Evolutionary conservation across 192 early-diverging fungal genomes (phyloP).

Genomic region (Umbelopsis sp.): DNA sequence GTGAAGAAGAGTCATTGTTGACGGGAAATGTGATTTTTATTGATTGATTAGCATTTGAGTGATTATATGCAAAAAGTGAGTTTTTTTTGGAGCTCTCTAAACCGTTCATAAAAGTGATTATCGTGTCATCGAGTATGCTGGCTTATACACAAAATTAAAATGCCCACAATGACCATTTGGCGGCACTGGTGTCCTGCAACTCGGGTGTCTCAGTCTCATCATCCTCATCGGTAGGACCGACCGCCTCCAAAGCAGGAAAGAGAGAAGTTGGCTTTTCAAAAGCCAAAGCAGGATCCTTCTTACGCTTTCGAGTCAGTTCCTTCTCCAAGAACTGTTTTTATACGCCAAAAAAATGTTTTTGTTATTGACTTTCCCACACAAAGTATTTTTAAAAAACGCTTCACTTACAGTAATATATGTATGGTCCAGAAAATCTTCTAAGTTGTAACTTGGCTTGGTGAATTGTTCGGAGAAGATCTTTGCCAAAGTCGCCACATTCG

Average conservation of each 20-base stretch:
- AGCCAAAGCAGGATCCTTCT: slow-evolving; percentile 64
- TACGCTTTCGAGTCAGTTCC: slow-evolving; percentile 58
- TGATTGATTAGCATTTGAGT: too few species aligned
- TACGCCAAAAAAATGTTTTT: too few species aligned
- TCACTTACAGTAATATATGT: slow-evolving; percentile 66
- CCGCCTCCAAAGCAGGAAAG: slow-evolving; percentile 31
- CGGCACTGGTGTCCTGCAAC: slow-evolving; percentile 5
- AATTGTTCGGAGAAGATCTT: slow-evolving; percentile 88
- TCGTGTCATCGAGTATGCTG: too few species aligned
- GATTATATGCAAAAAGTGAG: too few species aligned
- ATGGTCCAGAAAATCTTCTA: slow-evolving; percentile 98
- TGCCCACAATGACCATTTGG: slow-evolving; percentile 12
- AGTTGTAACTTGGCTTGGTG: slow-evolving; percentile 79
- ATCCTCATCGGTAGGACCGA: slow-evolving; percentile 2
- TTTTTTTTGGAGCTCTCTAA: too few species aligned
- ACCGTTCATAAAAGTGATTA: too few species aligned
- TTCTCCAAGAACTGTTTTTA: slow-evolving; percentile 61
- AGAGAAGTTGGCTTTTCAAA: slow-evolving; percentile 56
- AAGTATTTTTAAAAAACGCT: too few species aligned
- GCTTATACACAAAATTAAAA: neutral
- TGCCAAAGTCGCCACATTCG: slow-evolving; percentile 83
- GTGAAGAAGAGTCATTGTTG: too few species aligned
- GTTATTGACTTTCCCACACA: too few species aligned
- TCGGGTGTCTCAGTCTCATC: neutral
- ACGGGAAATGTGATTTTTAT: too few species aligned